Percentiles rank a stretch among this genome's conserved stretches.
Evolutionary conservation across 139 green algal genomes (phyloP).

Genomic region (Ettlia oleoabundans): DNA sequence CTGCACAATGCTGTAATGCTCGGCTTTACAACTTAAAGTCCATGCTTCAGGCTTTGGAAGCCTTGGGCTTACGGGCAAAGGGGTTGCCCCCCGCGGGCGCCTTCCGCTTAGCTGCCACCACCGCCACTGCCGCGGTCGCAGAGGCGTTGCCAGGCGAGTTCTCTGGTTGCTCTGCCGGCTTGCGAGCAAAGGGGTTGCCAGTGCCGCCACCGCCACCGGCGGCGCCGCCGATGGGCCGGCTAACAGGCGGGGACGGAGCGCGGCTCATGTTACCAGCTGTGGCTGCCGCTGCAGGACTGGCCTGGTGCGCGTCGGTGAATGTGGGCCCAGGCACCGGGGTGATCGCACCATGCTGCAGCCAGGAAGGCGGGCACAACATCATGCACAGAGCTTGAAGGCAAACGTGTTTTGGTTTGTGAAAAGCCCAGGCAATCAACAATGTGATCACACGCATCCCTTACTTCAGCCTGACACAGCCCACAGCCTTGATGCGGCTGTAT

Average conservation of each 20-base stretch:
- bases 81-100: constrained; percentile 36
- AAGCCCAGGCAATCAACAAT: too few relatives aligned
- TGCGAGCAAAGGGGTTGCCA: constrained; percentile 35
- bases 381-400: neutral
- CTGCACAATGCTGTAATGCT: neutral
- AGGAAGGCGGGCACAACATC: neutral
- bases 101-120: constrained; percentile 40
- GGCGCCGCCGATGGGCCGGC: neutral
- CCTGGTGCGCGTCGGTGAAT: neutral
- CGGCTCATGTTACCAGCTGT: constrained; percentile 13
- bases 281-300: constrained; percentile 13
- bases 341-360: constrained; percentile 21
- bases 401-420: too few relatives aligned
- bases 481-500: too few relatives aligned
- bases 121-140: neutral
- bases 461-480: too few relatives aligned
- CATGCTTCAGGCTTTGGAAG: neutral
- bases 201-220: constrained; percentile 10
- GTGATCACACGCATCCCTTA: too few relatives aligned
- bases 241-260: neutral
- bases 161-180: neutral
- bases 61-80: constrained; percentile 39
- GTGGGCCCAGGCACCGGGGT: constrained; percentile 18
- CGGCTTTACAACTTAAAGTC: neutral
- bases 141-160: constrained; percentile 20